A percentile compares a stretch with the other conserved stretches of the same genome.
phyloP scores from a whole-genome alignment of 176 grass and related monocot genomes.

The Secale cereale region DNA sequence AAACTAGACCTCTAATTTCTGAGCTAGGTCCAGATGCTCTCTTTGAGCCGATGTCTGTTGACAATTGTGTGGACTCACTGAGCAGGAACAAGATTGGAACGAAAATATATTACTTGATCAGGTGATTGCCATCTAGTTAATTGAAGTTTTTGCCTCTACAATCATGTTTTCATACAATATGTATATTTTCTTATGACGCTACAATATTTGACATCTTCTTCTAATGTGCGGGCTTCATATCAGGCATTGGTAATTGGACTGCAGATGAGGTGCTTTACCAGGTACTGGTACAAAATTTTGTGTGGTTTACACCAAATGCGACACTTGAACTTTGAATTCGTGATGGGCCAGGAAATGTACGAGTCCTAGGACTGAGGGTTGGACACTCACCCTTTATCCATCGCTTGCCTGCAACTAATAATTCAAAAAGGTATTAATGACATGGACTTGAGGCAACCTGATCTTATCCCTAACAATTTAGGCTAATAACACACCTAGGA shows the following conservation, averaged over 20 bases:
- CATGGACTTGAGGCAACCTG: neutral
- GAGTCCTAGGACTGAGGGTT: neutral
- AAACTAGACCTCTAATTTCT: constrained; percentile 79
- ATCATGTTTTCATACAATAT: neutral
- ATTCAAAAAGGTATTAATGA: neutral
- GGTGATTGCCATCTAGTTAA: constrained; percentile 32
- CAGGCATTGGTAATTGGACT: constrained; percentile 92
- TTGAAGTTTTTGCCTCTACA: constrained; percentile 14
- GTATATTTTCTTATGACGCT: neutral
- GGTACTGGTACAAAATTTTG: constrained; percentile 29
- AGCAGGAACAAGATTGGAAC: constrained; percentile 72
- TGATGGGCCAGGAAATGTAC: neutral
- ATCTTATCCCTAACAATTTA: neutral
- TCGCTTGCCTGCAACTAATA: neutral
- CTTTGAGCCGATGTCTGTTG: constrained; percentile 64
- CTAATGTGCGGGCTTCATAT: constrained; percentile 58
- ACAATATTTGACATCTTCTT: neutral
- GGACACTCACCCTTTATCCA: neutral
- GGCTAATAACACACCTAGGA: neutral
- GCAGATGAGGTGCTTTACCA: constrained; percentile 96
- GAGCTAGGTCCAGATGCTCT: constrained; percentile 88
- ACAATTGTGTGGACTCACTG: constrained; percentile 45
- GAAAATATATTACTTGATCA: constrained; percentile 77
- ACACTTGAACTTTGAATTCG: constrained; percentile 4
- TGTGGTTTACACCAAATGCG: neutral